Evolutionary conservation across 2,329 filamentous ascomycete genomes (phyloP).

Genomic region (Fusarium chlamydosporum): DNA sequence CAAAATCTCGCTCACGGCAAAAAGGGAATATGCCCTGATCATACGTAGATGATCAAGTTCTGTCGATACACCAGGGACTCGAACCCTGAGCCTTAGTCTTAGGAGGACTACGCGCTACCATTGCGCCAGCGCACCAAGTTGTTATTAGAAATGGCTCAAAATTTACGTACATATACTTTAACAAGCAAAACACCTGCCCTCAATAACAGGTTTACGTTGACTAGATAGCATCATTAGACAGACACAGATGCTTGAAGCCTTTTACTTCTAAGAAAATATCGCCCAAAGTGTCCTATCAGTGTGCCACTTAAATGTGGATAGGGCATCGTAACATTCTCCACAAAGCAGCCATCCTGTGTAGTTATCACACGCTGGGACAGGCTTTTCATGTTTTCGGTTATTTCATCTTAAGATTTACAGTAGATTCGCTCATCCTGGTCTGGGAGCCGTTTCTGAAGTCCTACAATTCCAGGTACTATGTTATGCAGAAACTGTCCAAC

Average conservation of each 20-base stretch:
- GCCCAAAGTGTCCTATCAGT: too few species aligned
- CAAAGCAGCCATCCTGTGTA: neutral
- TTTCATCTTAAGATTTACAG: too few species aligned
- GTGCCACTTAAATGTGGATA: neutral
- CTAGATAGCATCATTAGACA: too few species aligned
- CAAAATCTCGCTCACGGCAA: neutral
- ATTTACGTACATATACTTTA: neutral
- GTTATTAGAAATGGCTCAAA: neutral
- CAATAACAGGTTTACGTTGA: too few species aligned
- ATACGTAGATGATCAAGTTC: rapidly evolving
- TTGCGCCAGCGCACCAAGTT: constrained; percentile 55
- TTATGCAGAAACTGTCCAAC: neutral
- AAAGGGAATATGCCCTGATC: rapidly evolving
- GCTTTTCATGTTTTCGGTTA: too few species aligned
- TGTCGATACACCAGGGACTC: constrained; percentile 57
- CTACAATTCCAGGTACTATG: too few species aligned
- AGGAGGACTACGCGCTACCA: constrained; percentile 59
- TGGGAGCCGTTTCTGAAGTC: too few species aligned
- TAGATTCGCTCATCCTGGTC: too few species aligned
- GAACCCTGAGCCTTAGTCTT: constrained; percentile 60
- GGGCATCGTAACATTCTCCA: neutral
- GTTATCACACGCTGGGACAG: neutral
- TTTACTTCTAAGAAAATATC: neutral
- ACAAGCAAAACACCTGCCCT: too few species aligned
- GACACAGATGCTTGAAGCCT: too few species aligned